Percentiles rank a stretch among this genome's conserved stretches.
Evolutionary conservation across 2,329 filamentous ascomycete genomes (phyloP).

Genomic region (Stemphylium vesicarium): DNA sequence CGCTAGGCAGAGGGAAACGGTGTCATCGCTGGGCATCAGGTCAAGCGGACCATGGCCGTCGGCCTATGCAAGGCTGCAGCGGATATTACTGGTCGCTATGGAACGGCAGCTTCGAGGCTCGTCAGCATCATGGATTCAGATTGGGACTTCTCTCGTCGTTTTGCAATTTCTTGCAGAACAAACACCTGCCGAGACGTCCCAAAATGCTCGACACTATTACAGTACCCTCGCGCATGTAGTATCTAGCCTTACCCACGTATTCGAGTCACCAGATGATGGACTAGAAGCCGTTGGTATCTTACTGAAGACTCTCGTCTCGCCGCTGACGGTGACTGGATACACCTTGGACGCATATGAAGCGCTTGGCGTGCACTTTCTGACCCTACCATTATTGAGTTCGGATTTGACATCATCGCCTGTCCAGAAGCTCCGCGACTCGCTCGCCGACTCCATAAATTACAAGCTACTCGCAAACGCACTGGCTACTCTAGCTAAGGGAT

Average conservation of each 20-base stretch:
- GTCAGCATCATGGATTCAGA: constrained; percentile 16
- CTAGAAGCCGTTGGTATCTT: constrained; percentile 20
- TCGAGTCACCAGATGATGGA: constrained; percentile 3
- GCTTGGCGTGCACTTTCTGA: constrained; percentile 54
- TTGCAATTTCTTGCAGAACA: constrained; percentile 41
- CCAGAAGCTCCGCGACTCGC: constrained; percentile 37
- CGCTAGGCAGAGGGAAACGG: constrained; percentile 44
- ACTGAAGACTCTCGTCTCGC: constrained; percentile 33
- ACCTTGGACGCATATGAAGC: constrained; percentile 48
- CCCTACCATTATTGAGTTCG: constrained; percentile 43
- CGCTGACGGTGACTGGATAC: constrained; percentile 44
- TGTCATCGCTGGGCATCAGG: constrained; percentile 28
- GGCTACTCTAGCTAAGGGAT: constrained; percentile 36
- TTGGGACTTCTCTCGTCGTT: constrained; percentile 23
- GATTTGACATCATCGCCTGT: constrained; percentile 29
- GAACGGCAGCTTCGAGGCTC: constrained; percentile 27
- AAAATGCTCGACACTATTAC: constrained; percentile 42
- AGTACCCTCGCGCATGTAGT: constrained; percentile 37
- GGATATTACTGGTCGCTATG: constrained; percentile 46
- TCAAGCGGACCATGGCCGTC: constrained; percentile 48
- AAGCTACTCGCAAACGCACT: constrained; percentile 51
- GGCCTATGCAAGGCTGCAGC: constrained; percentile 52
- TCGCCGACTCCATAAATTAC: constrained; percentile 59
- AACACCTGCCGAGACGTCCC: constrained; percentile 44
- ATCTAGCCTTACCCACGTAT: constrained; percentile 16